Conservation (phyloP, 768 basidiomycete species). For the Polyporus arcularius region DNA sequence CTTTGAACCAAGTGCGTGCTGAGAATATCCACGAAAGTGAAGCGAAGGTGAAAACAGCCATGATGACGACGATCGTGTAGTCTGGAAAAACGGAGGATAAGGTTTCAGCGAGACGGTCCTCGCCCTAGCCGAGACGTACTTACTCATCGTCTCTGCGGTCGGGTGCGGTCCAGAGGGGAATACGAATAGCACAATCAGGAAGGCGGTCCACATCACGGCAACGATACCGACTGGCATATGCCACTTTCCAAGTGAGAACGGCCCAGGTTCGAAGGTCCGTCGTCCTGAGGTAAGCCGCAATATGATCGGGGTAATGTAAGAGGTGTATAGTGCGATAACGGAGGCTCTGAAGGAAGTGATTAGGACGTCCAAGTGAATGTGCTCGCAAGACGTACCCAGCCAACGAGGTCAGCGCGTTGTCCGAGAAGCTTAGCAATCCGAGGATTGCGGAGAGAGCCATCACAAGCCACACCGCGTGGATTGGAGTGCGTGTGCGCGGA, state of each 20-base stretch:
- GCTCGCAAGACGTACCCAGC: slow-evolving; percentile 54
- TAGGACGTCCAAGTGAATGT: neutral
- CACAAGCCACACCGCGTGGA: slow-evolving; percentile 77
- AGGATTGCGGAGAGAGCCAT: slow-evolving; percentile 56
- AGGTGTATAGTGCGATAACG: slow-evolving; percentile 71
- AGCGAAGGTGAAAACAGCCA: slow-evolving; percentile 66
- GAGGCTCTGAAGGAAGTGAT: slow-evolving; percentile 46
- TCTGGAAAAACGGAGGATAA: slow-evolving; percentile 40
- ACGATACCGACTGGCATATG: slow-evolving; percentile 57
- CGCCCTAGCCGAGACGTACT: slow-evolving; percentile 23
- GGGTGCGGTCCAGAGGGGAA: slow-evolving; percentile 51
- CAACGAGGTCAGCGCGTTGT: slow-evolving; percentile 61
- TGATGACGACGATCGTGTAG: slow-evolving; percentile 67
- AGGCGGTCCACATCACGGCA: slow-evolving; percentile 67
- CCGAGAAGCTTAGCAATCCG: slow-evolving; percentile 66
- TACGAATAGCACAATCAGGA: slow-evolving; percentile 58
- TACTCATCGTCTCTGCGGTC: slow-evolving; percentile 55
- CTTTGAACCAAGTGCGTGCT: slow-evolving; percentile 71
- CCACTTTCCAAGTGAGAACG: slow-evolving; percentile 64
- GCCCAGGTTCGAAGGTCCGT: slow-evolving; percentile 55
- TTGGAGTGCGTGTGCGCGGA: slow-evolving; percentile 60
- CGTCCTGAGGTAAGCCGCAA: slow-evolving; percentile 72
- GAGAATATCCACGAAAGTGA: slow-evolving; percentile 64
- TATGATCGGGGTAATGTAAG: slow-evolving; percentile 68
- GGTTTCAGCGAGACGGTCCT: too few relatives aligned